Evolutionary conservation across 1,284 basidiomycete species (phyloP).

Genomic region (Cutaneotrichosporon cutaneum): DNA sequence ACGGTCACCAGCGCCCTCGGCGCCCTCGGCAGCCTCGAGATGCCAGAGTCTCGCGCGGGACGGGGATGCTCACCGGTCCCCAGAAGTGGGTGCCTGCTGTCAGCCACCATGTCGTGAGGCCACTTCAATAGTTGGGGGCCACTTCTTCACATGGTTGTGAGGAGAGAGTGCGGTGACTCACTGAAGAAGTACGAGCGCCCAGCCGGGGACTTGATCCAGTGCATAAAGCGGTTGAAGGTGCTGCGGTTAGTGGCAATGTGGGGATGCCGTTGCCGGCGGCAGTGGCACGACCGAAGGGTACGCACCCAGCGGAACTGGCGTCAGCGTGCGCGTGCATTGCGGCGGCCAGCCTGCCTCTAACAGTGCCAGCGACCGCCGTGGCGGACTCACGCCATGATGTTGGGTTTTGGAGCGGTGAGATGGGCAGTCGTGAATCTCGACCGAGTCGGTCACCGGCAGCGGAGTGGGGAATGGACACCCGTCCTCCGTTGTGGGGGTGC

Average conservation of each 20-base stretch:
- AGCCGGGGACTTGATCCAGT: slow-evolving; percentile 83
- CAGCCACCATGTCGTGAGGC: too few relatives aligned
- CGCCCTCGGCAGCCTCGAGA: neutral
- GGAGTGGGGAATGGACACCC: neutral
- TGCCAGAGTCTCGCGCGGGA: too few relatives aligned
- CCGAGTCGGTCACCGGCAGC: neutral
- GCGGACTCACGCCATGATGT: slow-evolving; percentile 4
- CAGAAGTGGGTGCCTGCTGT: slow-evolving; percentile 86
- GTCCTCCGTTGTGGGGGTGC: neutral
- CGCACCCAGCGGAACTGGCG: slow-evolving; percentile 3
- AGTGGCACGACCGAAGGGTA: neutral
- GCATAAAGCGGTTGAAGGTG: slow-evolving; percentile 61
- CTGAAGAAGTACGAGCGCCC: slow-evolving; percentile 91
- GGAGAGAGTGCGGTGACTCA: too few relatives aligned
- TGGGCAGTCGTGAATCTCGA: neutral
- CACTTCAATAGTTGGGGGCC: too few relatives aligned
- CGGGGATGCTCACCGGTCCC: slow-evolving; percentile 76
- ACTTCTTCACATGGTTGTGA: too few relatives aligned
- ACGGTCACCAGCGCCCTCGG: neutral
- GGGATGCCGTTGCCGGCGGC: slow-evolving; percentile 9
- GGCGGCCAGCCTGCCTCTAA: too few relatives aligned
- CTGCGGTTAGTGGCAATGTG: neutral
- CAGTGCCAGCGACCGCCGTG: too few relatives aligned
- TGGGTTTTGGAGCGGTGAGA: neutral
- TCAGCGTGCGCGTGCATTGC: slow-evolving; percentile 1